These are phyloP conservation scores for Rosa chinensis DNA, from an alignment of 306 rosid genomes.

Conservation along the genomic window DNA sequence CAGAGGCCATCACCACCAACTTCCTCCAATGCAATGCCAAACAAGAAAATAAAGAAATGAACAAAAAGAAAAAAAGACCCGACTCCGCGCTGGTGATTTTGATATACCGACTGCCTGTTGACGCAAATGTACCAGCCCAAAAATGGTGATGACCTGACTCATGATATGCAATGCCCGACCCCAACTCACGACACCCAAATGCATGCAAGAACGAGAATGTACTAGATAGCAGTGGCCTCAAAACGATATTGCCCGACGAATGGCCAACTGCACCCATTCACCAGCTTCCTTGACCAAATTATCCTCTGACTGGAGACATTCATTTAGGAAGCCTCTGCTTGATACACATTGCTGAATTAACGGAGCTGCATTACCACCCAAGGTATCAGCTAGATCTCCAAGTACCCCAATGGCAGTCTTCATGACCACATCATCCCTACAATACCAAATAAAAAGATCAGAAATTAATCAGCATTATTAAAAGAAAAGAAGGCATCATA, in stretches of 20 bases:
- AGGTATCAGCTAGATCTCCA: slow-evolving; percentile 89
- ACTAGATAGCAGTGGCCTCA: slow-evolving; percentile 45
- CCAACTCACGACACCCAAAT: slow-evolving; percentile 69
- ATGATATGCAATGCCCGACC: slow-evolving; percentile 74
- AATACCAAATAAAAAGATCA: slow-evolving; percentile 22
- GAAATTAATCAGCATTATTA: neutral
- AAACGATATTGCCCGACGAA: slow-evolving; percentile 72
- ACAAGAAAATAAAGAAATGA: slow-evolving; percentile 33
- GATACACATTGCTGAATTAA: slow-evolving; percentile 83
- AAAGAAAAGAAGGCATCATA: neutral
- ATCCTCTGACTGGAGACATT: slow-evolving; percentile 82
- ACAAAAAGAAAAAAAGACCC: slow-evolving; percentile 13
- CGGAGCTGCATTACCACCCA: slow-evolving; percentile 67
- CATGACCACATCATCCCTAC: slow-evolving; percentile 82
- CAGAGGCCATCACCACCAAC: slow-evolving; percentile 51
- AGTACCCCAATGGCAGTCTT: slow-evolving; percentile 92
- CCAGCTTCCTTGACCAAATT: slow-evolving; percentile 84
- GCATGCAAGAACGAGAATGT: slow-evolving; percentile 65
- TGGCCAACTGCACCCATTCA: slow-evolving; percentile 89
- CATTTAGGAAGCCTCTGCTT: slow-evolving; percentile 80
- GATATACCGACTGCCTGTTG: slow-evolving; percentile 41
- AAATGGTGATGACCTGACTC: slow-evolving; percentile 82
- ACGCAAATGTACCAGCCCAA: slow-evolving; percentile 58
- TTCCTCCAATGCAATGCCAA: slow-evolving; percentile 60
- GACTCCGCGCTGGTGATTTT: slow-evolving; percentile 55